Evolutionary conservation across 2,329 filamentous ascomycete species (phyloP).

Genomic region (Fusarium staphyleae): DNA sequence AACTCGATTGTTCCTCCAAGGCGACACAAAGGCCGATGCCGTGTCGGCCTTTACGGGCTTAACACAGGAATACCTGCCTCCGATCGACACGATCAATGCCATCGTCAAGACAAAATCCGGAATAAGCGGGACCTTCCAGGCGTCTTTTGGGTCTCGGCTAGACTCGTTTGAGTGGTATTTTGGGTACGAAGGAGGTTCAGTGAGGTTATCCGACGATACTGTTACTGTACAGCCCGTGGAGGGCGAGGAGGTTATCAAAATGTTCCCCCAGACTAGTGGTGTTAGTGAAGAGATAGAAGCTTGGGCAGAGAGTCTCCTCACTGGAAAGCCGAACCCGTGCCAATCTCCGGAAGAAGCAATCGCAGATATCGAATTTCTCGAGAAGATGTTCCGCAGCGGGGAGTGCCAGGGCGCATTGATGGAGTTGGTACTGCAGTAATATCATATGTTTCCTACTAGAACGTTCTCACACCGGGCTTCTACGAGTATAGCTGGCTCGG

Average conservation of each 20-base stretch:
- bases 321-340: background rate
- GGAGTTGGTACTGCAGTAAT: background rate
- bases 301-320: background rate
- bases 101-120: background rate
- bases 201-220: background rate
- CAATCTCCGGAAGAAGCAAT: background rate
- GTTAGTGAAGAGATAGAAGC: background rate
- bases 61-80: background rate
- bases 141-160: background rate
- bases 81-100: background rate
- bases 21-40: background rate
- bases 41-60: background rate
- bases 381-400: background rate
- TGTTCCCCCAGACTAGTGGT: background rate
- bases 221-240: background rate
- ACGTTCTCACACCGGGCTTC: no score
- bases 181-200: background rate
- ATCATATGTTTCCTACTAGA: no score
- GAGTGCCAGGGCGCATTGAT: background rate
- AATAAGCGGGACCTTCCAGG: background rate
- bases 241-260: background rate
- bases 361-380: constrained; percentile 1
- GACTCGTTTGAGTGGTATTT: background rate
- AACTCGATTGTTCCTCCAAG: background rate
- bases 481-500: no score